Evolutionary conservation across 2,329 filamentous ascomycete species (phyloP), one percentile per base, ranked within the genome.

Genomic region (Aspergillus ruber): DNA sequence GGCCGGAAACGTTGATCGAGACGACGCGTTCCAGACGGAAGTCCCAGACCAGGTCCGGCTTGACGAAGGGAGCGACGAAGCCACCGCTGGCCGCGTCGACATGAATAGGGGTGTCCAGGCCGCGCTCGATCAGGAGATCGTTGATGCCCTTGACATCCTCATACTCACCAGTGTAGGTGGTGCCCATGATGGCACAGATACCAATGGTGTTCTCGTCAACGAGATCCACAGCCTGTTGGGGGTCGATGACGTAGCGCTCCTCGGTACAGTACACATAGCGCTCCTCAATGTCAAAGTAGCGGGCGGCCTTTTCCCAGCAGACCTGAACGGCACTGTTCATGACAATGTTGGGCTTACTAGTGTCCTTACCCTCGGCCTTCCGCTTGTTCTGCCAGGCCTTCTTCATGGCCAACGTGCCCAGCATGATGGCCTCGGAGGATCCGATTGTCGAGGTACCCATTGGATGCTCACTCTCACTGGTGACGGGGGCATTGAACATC

Each of bases 311-410:
- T 70, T 96, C 90, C 90, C 90, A 96, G 77, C 90, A 95, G 36
- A 96, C 91, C 72, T 97, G 91, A 2, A 96, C 91, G 27, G 91
- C 90, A 21, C 88, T 89, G 60, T 88, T 93, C 91, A 97, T 96
- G 75, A 97, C 75, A 52, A 97, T 85, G 72, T 97, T 97, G 47
- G 91, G 91, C 40, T 80, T 79, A 53, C 90, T 87, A 51, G 69
- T 80, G 46, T 89, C 80, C 74, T 94, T 93, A 51, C 90, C 90
- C 58, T 82, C 87, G 4, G 86, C 89, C 66, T 85, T 81, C 59
- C 89, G 84, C 72, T 84, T 84, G 69, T 93, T 90, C 74, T 88
- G 84, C 91, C 91, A 97, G 61, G 85, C 82, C 74, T 85, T 89
- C 81, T 96, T 96, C 90, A 96, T 95, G 58, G 90, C 90, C 32